Percentiles rank a stretch among this genome's conserved stretches.
phyloP scores from a whole-genome alignment of 164 flowering plant species.

The Magnolia sinica region DNA sequence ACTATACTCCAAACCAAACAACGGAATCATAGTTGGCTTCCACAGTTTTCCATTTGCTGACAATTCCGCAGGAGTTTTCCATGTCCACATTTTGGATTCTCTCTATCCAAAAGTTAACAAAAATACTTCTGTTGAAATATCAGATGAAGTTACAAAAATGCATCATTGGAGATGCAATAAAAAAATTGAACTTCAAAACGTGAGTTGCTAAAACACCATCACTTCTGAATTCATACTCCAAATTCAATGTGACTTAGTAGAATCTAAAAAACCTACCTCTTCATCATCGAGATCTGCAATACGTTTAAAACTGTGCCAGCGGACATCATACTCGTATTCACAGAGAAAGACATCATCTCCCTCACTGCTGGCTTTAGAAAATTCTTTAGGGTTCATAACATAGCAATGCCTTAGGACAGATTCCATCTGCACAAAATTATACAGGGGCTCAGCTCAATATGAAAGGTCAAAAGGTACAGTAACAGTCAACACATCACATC shows the following conservation, averaged over 20 bases:
- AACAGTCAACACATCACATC: background rate
- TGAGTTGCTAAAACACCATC: slow-evolving; percentile 2
- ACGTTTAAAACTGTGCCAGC: slow-evolving; percentile 92
- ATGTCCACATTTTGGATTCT: background rate
- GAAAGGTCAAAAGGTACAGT: background rate
- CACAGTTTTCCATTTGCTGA: background rate
- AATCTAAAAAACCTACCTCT: slow-evolving; percentile 39
- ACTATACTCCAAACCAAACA: too few relatives aligned
- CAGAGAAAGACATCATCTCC: slow-evolving; percentile 95
- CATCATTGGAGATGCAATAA: slow-evolving; percentile 1
- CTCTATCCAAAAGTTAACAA: background rate
- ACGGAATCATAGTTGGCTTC: too few relatives aligned
- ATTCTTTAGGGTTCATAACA: slow-evolving; percentile 79
- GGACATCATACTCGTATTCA: slow-evolving; percentile 87
- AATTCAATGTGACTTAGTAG: background rate
- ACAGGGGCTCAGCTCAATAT: background rate
- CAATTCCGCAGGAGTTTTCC: background rate
- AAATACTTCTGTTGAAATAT: too few relatives aligned
- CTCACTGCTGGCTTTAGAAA: slow-evolving; percentile 58
- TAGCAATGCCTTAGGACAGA: slow-evolving; percentile 68
- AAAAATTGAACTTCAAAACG: background rate
- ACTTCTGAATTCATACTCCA: background rate
- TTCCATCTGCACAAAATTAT: slow-evolving; percentile 63
- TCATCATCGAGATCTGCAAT: slow-evolving; percentile 58
- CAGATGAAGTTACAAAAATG: too few relatives aligned